phyloP scores from a whole-genome alignment of 2,329 filamentous ascomycete genomes.

The Fonsecaea monophora region DNA sequence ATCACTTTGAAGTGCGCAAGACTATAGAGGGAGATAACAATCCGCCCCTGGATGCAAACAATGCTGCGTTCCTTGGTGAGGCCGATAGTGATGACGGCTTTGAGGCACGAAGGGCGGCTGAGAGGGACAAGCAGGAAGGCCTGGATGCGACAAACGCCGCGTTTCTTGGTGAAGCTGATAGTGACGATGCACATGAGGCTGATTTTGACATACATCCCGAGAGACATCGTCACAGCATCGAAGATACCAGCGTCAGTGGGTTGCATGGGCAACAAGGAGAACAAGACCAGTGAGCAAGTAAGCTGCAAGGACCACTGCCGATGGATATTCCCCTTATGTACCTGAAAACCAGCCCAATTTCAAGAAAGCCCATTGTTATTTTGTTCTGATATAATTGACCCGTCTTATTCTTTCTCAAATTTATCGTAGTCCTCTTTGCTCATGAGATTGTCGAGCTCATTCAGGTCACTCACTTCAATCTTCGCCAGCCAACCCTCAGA shows the following conservation, averaged over 20 bases:
- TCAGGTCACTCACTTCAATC: constrained; percentile 74
- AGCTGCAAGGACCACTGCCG: not conserved
- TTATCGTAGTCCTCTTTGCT: constrained; percentile 76
- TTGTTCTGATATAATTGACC: not conserved
- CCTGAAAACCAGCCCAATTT: constrained; percentile 6
- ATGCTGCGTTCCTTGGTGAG: constrained; percentile 33
- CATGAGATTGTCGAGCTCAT: constrained; percentile 79
- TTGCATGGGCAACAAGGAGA: constrained; percentile 34
- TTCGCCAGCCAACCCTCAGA: constrained; percentile 91
- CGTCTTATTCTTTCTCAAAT: constrained; percentile 58
- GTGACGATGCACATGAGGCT: constrained; percentile 36
- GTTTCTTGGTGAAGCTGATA: constrained; percentile 36
- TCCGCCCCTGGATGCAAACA: constrained; percentile 27
- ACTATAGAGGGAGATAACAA: constrained; percentile 29
- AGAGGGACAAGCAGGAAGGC: constrained; percentile 32
- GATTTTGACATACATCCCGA: constrained; percentile 34
- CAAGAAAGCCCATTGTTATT: constrained; percentile 10
- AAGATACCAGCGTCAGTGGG: constrained; percentile 34
- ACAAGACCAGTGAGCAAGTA: constrained; percentile 22
- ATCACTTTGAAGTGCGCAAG: constrained; percentile 31
- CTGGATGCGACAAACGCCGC: constrained; percentile 29
- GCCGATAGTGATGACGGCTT: constrained; percentile 36
- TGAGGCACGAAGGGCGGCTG: constrained; percentile 30
- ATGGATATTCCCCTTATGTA: constrained; percentile 7
- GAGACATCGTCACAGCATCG: constrained; percentile 34